Evolutionary conservation across 805 yeast genomes (phyloP).

Genomic region (Metschnikowia arizonensis): DNA sequence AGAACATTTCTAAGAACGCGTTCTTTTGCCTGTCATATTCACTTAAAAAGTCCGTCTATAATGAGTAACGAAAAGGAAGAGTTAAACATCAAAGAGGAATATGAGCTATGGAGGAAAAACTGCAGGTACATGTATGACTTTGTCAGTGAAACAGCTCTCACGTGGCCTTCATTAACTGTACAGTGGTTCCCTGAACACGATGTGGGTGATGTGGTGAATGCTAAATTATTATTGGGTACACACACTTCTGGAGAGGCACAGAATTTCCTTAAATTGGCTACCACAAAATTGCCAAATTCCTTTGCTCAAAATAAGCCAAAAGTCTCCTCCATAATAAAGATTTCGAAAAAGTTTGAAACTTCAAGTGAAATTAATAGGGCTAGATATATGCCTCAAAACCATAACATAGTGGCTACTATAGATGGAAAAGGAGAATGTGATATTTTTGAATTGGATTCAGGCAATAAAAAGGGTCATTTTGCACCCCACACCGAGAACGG

Average conservation of each 20-base stretch:
- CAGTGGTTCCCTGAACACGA: conserved; percentile 63
- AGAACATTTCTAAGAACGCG: not conserved
- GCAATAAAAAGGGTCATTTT: conserved; percentile 28
- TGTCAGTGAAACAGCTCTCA: conserved; percentile 71
- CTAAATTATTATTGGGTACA: conserved; percentile 62
- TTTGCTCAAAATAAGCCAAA: conserved; percentile 15
- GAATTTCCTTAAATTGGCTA: conserved; percentile 62
- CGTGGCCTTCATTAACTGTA: conserved; percentile 79
- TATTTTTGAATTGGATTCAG: conserved; percentile 45
- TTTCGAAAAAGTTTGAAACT: conserved; percentile 57
- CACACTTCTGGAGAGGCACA: conserved; percentile 68
- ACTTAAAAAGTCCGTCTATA: not conserved
- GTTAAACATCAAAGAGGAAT: conserved; percentile 54
- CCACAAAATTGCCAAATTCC: conserved; percentile 51
- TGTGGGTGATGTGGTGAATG: conserved; percentile 29
- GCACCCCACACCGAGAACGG: conserved; percentile 64
- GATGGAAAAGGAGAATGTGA: conserved; percentile 62
- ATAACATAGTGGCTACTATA: conserved; percentile 57
- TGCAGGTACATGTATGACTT: conserved; percentile 81
- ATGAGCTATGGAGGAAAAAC: conserved; percentile 75
- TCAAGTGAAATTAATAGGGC: conserved; percentile 69
- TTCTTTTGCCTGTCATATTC: not conserved
- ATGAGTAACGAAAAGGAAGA: conserved; percentile 14
- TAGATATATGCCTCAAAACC: conserved; percentile 61
- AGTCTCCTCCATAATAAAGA: conserved; percentile 53